Evolutionary conservation across 164 flowering plant genomes (phyloP).

Genomic region (Warburgia ugandensis): DNA sequence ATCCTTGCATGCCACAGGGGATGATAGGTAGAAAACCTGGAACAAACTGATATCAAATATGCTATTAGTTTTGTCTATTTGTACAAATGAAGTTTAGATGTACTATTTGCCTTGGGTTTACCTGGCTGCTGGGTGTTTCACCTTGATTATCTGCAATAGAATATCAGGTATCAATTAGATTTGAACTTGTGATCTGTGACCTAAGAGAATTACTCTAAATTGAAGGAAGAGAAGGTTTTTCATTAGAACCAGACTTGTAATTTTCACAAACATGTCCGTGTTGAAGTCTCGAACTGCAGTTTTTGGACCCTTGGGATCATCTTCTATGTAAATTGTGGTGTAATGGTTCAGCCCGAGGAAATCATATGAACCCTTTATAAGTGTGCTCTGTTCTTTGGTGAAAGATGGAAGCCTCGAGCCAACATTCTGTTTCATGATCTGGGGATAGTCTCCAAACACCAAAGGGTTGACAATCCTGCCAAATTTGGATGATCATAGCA

Average conservation of each 20-base stretch:
- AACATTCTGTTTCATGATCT: conserved; percentile 37
- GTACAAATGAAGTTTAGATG: background rate
- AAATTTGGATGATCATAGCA: background rate
- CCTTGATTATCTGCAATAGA: conserved; percentile 1
- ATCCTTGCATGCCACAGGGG: conserved; percentile 3
- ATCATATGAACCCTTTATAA: conserved; percentile 25
- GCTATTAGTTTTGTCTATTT: background rate
- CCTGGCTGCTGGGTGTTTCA: background rate
- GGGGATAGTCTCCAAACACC: conserved; percentile 58
- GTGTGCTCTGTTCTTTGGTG: conserved; percentile 18
- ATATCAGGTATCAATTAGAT: background rate
- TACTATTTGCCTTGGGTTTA: background rate
- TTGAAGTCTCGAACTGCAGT: conserved; percentile 8
- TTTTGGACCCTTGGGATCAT: conserved; percentile 4
- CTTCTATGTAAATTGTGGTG: conserved; percentile 8
- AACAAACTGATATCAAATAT: background rate
- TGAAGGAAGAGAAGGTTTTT: too few relatives aligned
- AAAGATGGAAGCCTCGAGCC: conserved; percentile 53
- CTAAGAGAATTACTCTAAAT: too few relatives aligned
- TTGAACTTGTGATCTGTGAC: too few relatives aligned
- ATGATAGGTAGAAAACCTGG: background rate
- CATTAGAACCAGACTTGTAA: conserved; percentile 13
- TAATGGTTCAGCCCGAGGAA: conserved; percentile 32
- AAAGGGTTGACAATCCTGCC: conserved; percentile 45
- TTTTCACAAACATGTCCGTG: conserved; percentile 15